A percentile compares a stretch with the other conserved stretches of the same genome.
phyloP scores from a whole-genome alignment of 306 rosid species.

The Trifolium repens region DNA sequence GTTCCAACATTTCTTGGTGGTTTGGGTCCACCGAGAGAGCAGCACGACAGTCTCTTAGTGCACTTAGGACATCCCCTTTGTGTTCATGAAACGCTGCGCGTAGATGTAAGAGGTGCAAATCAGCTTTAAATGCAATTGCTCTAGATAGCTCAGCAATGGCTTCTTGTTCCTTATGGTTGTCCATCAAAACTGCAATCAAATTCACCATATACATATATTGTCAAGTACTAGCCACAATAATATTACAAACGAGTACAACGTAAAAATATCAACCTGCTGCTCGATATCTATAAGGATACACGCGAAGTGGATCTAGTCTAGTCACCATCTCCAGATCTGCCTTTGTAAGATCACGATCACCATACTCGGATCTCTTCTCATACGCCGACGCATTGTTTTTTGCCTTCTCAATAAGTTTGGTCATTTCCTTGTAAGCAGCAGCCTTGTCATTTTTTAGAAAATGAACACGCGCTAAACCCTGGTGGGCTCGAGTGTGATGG shows the following conservation, averaged over 20 bases:
- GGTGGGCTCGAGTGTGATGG: constrained; percentile 92
- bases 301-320: constrained; percentile 81
- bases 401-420: constrained; percentile 63
- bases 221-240: constrained; percentile 9
- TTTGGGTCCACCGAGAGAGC: constrained; percentile 93
- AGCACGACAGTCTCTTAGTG: constrained; percentile 88
- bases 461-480: constrained; percentile 95
- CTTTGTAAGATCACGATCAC: constrained; percentile 81
- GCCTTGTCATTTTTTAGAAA: constrained; percentile 64
- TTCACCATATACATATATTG: not conserved
- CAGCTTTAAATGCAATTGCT: constrained; percentile 91
- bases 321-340: constrained; percentile 89
- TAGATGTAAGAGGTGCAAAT: constrained; percentile 87
- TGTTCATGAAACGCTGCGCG: constrained; percentile 96
- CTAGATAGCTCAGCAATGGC: constrained; percentile 85
- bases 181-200: constrained; percentile 79
- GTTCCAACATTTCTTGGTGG: constrained; percentile 94
- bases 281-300: constrained; percentile 92
- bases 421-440: constrained; percentile 88
- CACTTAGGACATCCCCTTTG: constrained; percentile 73
- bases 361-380: constrained; percentile 90
- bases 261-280: constrained; percentile 78
- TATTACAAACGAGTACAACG: not conserved
- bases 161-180: constrained; percentile 73
- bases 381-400: constrained; percentile 73